Conservation (phyloP, 352 stramenopile genomes). For the Globisporangium cylindrosporum region DNA sequence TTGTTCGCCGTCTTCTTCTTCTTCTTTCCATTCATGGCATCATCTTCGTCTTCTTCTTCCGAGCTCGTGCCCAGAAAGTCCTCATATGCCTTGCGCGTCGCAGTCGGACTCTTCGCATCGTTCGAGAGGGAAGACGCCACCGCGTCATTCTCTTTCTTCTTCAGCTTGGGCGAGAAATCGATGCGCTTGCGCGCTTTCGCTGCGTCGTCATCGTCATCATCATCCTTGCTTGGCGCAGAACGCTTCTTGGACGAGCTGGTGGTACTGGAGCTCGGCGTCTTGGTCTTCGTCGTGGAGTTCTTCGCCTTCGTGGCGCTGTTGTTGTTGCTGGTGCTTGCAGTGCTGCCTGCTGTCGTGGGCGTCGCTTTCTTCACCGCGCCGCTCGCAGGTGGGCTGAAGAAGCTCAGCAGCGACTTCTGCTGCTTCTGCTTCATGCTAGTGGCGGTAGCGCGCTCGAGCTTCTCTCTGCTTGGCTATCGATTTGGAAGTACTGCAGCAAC, state of each 20-base stretch:
- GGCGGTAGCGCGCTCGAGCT: background rate
- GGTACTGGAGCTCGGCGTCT: background rate
- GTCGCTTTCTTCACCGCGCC: constrained; percentile 35
- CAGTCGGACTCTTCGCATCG: background rate
- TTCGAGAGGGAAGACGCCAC: background rate
- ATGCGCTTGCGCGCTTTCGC: constrained; percentile 55
- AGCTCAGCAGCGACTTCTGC: constrained; percentile 81
- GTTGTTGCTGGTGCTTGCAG: background rate
- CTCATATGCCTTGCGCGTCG: constrained; percentile 65
- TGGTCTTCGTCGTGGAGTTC: constrained; percentile 7
- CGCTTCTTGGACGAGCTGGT: constrained; percentile 8
- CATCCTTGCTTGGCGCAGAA: background rate
- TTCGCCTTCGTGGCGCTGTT: constrained; percentile 7
- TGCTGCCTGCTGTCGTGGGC: constrained; percentile 3
- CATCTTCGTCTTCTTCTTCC: constrained; percentile 47
- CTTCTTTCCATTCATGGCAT: constrained; percentile 16
- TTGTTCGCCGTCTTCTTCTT: constrained; percentile 18
- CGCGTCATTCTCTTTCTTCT: constrained; percentile 14
- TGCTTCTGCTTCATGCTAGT: constrained; percentile 39
- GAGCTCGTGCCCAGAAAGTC: constrained; percentile 71
- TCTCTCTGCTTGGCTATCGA: background rate
- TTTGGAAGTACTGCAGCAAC: background rate
- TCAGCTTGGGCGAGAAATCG: constrained; percentile 63
- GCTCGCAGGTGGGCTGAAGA: constrained; percentile 72
- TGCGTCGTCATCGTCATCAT: constrained; percentile 11